phyloP scores from a whole-genome alignment of 2,329 filamentous ascomycete genomes.

The Bipolaris bicolor region DNA sequence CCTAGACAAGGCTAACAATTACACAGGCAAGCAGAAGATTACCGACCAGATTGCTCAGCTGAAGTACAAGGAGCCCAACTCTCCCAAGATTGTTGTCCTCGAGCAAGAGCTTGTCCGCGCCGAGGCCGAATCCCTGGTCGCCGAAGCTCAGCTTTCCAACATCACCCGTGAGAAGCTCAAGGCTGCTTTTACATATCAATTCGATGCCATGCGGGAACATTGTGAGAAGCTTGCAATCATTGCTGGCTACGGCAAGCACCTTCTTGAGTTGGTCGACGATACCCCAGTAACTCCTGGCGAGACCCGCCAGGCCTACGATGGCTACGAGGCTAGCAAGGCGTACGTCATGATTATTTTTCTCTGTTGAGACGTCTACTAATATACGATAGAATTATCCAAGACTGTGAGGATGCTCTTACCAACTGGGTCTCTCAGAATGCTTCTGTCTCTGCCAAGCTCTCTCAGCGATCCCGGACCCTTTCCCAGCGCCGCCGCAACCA shows the following conservation, averaged over 20 bases:
- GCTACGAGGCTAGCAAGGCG: conserved; percentile 96
- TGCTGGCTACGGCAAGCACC: conserved; percentile 95
- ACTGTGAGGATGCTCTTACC: conserved; percentile 95
- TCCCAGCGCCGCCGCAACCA: conserved; percentile 76
- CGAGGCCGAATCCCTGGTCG: conserved; percentile 97
- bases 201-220: conserved; percentile 95
- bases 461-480: conserved; percentile 82
- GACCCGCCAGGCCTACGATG: conserved; percentile 93
- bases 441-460: conserved; percentile 84
- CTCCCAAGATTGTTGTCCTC: conserved; percentile 93
- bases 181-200: conserved; percentile 96
- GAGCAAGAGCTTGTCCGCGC: conserved; percentile 98
- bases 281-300: conserved; percentile 96
- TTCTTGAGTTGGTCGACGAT: conserved; percentile 96
- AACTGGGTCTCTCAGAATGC: conserved; percentile 96
- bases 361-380: conserved; percentile 21
- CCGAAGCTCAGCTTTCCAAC: conserved; percentile 97
- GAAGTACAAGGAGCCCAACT: conserved; percentile 99
- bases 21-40: conserved; percentile 93
- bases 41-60: conserved; percentile 98
- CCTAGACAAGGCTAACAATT: conserved; percentile 7
- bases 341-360: conserved; percentile 38
- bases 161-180: conserved; percentile 99
- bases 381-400: conserved; percentile 80
- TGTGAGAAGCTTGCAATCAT: conserved; percentile 98